A percentile compares a stretch with the other conserved stretches of the same genome.
Evolutionary conservation across 495 filamentous ascomycete species (phyloP).

Genomic region (Endocarpon pusillum): DNA sequence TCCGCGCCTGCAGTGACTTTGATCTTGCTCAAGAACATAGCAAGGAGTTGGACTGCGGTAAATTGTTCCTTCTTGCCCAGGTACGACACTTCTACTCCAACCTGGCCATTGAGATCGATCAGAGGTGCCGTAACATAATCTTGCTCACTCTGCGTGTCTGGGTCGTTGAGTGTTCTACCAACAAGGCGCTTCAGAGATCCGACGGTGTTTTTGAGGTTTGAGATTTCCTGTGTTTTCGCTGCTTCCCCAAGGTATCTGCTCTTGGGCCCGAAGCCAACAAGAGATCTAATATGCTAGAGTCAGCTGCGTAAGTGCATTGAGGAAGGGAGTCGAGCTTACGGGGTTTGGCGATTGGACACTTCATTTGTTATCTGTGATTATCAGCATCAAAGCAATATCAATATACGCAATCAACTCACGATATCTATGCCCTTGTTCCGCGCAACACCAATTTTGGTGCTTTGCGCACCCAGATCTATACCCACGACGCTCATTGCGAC

Average conservation of each 20-base stretch:
- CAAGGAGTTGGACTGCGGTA: slow-evolving; percentile 74
- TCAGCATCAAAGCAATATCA: neutral
- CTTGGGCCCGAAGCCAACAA: slow-evolving; percentile 90
- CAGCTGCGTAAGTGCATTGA: slow-evolving; percentile 10
- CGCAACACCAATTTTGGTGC: slow-evolving; percentile 94
- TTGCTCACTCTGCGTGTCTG: slow-evolving; percentile 82
- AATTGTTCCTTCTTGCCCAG: slow-evolving; percentile 89
- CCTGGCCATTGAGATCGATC: slow-evolving; percentile 81
- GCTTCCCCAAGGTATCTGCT: slow-evolving; percentile 83
- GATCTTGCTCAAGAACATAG: slow-evolving; percentile 92
- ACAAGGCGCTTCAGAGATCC: slow-evolving; percentile 78
- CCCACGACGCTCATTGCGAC: slow-evolving; percentile 73
- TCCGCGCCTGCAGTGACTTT: slow-evolving; percentile 75
- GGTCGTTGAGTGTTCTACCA: slow-evolving; percentile 71
- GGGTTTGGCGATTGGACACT: slow-evolving; percentile 94
- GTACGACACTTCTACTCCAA: slow-evolving; percentile 88
- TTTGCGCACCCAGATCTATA: slow-evolving; percentile 91
- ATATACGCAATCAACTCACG: slow-evolving; percentile 40
- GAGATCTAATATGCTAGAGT: slow-evolving; percentile 40
- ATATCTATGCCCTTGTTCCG: slow-evolving; percentile 98
- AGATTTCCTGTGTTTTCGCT: slow-evolving; percentile 97
- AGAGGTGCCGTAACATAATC: slow-evolving; percentile 76
- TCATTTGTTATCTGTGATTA: slow-evolving; percentile 83
- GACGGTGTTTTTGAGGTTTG: slow-evolving; percentile 98
- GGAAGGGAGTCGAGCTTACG: slow-evolving; percentile 42